Evolutionary conservation across 768 basidiomycete species (phyloP), one percentile per base, ranked within the genome.

Genomic region (Udeniomyces megalosporus): DNA sequence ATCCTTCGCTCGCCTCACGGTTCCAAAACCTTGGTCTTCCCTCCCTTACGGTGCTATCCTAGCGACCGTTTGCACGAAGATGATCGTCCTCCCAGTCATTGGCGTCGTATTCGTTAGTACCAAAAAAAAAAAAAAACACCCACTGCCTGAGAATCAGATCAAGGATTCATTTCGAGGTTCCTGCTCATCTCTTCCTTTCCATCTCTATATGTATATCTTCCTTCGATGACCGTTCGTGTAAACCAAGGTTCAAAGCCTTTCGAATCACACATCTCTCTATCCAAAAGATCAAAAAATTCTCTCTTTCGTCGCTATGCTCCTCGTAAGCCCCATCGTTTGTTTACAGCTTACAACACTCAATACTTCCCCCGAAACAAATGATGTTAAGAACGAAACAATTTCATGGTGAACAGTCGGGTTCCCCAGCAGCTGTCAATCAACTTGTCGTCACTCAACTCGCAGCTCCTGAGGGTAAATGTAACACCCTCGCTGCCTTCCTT

Each of bases 361-460:
- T n/a, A n/a, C n/a, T n/a, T n/a, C n/a, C n/a, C n/a, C n/a, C n/a
- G n/a, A n/a, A n/a, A n/a, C n/a, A n/a, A n/a, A n/a, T n/a, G n/a
- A n/a, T n/a, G n/a, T n/a, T n/a, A n/a, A n/a, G n/a, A n/a, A n/a
- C n/a, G n/a, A n/a, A n/a, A n/a, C n/a, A n/a, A n/a, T n/a, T n/a
- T 42, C 38, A 8, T 12, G 14, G 10, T 24, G 8, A 20, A 20
- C 44, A 62, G 46, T 76, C 76, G 46, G 78, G 78, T 2, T 78
- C 79, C 20, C 79, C 79, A 6, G 74, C 76, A 2, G 77, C 76
- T 29, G 74, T 75, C 38, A 75, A 77, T 64, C 78, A 78, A 66
- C 69, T 78, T 48, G 76, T 78, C 52, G 72, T 77, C 11, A 74
- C 77, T 5, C 76, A 76, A 50, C 65, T 79, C 52, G 77, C 77